A percentile compares a stretch with the other conserved stretches of the same genome.
Conservation (phyloP, 2,329 filamentous ascomycete genomes). For the Mycosphaerella sp. region DNA sequence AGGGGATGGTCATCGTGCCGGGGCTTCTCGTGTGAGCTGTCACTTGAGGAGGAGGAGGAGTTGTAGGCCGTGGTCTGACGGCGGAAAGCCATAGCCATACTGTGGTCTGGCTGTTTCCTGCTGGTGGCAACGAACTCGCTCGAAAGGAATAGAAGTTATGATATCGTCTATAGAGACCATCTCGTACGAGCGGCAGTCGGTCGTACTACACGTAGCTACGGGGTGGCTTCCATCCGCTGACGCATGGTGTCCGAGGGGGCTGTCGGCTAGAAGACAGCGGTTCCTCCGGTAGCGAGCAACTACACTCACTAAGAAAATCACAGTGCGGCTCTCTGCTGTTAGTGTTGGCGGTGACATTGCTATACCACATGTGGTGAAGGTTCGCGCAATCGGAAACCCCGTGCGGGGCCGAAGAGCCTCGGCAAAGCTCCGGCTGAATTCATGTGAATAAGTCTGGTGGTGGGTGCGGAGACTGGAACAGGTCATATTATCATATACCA, state of each 20-base stretch:
- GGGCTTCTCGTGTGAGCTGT: not conserved
- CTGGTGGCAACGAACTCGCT: no score
- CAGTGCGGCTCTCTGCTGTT: constrained; percentile 3
- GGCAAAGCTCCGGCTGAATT: constrained; percentile 7
- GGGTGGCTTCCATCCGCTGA: constrained; percentile 6
- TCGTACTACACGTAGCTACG: no score
- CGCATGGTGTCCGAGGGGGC: constrained; percentile 1
- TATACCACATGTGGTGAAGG: not conserved
- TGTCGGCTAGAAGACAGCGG: constrained; percentile 1
- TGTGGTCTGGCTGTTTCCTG: not conserved
- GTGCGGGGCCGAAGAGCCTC: not conserved
- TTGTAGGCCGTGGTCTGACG: constrained; percentile 2
- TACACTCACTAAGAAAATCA: not conserved
- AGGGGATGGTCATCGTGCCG: not conserved
- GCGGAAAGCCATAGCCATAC: constrained; percentile 1
- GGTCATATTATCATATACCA: no score
- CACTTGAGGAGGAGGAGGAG: not conserved
- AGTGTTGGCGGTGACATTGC: not conserved
- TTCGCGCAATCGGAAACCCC: not conserved
- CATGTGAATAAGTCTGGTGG: constrained; percentile 3
- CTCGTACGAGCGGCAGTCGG: constrained; percentile 4
- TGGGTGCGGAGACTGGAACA: no score
- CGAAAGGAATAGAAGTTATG: no score
- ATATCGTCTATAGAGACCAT: no score
- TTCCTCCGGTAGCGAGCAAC: constrained; percentile 2